Evolutionary conservation across 2,329 filamentous ascomycete genomes (phyloP).

Genomic region (Pyricularia sp.): DNA sequence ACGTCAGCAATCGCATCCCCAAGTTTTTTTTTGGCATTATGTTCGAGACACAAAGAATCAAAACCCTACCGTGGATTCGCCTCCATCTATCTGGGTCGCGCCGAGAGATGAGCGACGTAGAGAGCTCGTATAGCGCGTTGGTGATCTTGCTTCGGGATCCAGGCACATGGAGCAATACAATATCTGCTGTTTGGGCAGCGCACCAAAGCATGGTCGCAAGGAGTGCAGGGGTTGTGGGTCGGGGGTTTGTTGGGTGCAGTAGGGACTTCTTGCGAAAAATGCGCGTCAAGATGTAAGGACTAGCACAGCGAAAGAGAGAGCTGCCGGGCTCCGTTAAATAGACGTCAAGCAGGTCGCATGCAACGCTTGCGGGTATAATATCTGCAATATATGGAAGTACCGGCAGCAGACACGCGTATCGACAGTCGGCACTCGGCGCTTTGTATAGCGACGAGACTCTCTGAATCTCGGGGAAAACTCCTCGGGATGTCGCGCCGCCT

Average conservation of each 20-base stretch:
- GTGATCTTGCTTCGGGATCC: slow-evolving; percentile 25
- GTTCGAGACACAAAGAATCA: background rate
- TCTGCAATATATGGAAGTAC: slow-evolving; percentile 24
- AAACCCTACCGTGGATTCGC: slow-evolving; percentile 18
- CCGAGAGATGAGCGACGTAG: slow-evolving; percentile 20
- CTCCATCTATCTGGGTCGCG: slow-evolving; percentile 24
- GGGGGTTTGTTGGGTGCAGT: slow-evolving; percentile 24
- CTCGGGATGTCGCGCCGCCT: background rate
- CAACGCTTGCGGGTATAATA: slow-evolving; percentile 25
- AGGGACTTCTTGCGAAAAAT: slow-evolving; percentile 32
- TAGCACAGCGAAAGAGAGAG: slow-evolving; percentile 28
- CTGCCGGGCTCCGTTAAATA: slow-evolving; percentile 32
- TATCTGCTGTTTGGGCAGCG: slow-evolving; percentile 32
- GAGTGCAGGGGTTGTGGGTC: slow-evolving; percentile 28
- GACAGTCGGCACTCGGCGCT: slow-evolving; percentile 17
- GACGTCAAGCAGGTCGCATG: slow-evolving; percentile 33
- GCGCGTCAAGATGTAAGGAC: slow-evolving; percentile 32
- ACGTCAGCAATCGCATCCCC: background rate
- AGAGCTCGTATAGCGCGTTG: slow-evolving; percentile 23
- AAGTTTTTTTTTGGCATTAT: background rate
- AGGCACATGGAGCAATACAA: slow-evolving; percentile 25
- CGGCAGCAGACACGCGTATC: slow-evolving; percentile 27
- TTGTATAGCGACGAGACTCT: slow-evolving; percentile 12
- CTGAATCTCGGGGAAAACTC: slow-evolving; percentile 7
- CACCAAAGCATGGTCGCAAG: slow-evolving; percentile 34